These are phyloP conservation scores for Aspergillus bombycis DNA, from an alignment of 2,329 filamentous ascomycete species.

Conservation along the genomic window DNA sequence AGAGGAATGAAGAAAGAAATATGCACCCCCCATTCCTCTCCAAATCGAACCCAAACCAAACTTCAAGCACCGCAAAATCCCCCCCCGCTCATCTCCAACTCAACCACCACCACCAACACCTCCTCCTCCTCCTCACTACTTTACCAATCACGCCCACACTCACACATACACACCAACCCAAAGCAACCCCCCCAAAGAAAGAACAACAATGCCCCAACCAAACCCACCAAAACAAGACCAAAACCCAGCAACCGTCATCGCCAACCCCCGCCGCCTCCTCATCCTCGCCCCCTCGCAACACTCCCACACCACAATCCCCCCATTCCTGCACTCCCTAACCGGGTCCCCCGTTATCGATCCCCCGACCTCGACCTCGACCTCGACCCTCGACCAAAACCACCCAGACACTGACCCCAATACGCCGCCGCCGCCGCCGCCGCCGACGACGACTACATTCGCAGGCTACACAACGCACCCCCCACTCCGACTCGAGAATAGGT, in stretches of 20 bases:
- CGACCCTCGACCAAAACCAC: neutral
- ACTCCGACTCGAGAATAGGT: constrained; percentile 45
- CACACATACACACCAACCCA: neutral
- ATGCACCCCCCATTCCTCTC: no score
- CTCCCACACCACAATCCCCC: constrained; percentile 39
- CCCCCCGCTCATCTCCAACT: neutral
- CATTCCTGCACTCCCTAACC: constrained; percentile 41
- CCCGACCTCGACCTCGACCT: constrained; percentile 18
- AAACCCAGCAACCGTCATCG: constrained; percentile 31
- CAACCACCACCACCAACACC: neutral
- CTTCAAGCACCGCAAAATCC: neutral
- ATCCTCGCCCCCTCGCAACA: constrained; percentile 43
- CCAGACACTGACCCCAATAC: no score
- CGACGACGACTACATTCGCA: constrained; percentile 35
- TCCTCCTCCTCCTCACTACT: no score
- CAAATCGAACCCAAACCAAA: no score
- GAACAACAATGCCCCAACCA: constrained; percentile 9
- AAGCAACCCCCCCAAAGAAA: neutral
- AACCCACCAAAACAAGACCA: constrained; percentile 11
- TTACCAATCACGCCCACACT: neutral
- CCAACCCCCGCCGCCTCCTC: constrained; percentile 46
- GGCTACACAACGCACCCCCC: constrained; percentile 52
- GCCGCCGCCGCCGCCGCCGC: no score
- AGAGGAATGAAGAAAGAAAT: no score
- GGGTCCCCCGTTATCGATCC: constrained; percentile 28